Base-by-base conservation (phyloP, 495 filamentous ascomycete species). In the Hamigera avellanea region DNA sequence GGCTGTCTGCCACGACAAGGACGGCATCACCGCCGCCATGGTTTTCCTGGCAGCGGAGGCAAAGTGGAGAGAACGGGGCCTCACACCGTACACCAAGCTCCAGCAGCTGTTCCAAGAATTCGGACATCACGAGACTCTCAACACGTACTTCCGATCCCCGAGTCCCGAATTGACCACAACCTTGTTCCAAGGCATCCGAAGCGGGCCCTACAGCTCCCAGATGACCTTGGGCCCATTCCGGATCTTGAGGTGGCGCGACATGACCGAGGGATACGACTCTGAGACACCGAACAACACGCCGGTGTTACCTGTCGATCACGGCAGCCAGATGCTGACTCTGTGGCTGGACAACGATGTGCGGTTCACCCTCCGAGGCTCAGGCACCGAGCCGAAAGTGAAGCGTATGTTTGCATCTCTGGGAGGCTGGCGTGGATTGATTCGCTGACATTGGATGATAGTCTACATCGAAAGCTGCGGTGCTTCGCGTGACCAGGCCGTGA, bases 351-450 rank as follows among this genome's bases (percentile, higher is more conserved):
- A 58, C 1, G 69, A 68, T 16, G 67, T 80, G 2, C 67, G 72
- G 28, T 80, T 83, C 50, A 85, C 79, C 1, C 63, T 80, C 19
- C 61, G 80, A 46, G 76, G 71, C 4, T 81, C 76, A 1, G 80
- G 80, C 4, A 85, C 80, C 2, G 80, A 85, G 52, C 80, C 80
- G 1, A 78, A 78, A 50, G 75, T 77, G 26, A 78, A 78, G 48
- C 56, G 73, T 75, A 57, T 47, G 64, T 47, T 35, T 19, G 25
- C 35, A 12, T 16, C 21, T 14, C 16, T 2, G 14, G 5, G 17
- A 32, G 16, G 1, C 25, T 21, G 19, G 8, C 5, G 25, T 9
- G 15, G 15, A 30, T 14, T 21, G 12, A 10, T 9, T 21, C 25
- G 18, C 26, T 47, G 40, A 49, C 26, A 33, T 2, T 13, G 6